Evolutionary conservation across 257 asterid species (phyloP).

Genomic region (Ajuga chamaepitys): DNA sequence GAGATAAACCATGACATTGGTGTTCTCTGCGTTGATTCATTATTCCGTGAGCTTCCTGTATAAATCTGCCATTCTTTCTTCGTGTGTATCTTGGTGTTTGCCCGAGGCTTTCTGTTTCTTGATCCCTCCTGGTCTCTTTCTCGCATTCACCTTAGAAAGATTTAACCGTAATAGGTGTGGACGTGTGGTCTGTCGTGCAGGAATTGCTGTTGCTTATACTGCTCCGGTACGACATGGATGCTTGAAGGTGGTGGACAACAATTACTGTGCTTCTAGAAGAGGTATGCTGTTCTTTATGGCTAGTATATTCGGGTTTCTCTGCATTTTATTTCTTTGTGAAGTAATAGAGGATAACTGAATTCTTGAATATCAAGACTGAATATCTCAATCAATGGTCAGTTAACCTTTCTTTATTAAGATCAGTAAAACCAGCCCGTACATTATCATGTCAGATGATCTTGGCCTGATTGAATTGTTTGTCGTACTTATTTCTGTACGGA

Average conservation of each 20-base stretch:
- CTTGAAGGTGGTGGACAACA: constrained; percentile 91
- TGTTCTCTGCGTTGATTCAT: background rate
- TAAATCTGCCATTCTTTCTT: background rate
- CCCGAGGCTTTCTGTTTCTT: background rate
- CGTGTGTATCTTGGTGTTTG: background rate
- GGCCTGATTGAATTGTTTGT: background rate
- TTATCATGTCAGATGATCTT: background rate
- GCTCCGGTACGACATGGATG: constrained; percentile 83
- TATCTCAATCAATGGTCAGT: background rate
- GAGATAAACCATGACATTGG: background rate
- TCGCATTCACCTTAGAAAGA: too few relatives aligned
- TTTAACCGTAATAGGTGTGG: background rate
- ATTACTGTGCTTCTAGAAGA: constrained; percentile 85
- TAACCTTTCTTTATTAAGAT: background rate
- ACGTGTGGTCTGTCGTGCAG: constrained; percentile 33
- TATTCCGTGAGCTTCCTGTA: constrained; percentile 2
- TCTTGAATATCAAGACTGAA: background rate
- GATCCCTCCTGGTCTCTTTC: background rate
- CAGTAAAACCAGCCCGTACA: background rate
- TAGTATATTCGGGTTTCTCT: constrained; percentile 1
- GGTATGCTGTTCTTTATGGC: constrained; percentile 36
- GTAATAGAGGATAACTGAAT: background rate
- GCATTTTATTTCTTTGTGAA: background rate
- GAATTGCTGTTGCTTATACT: constrained; percentile 60
- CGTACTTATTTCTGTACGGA: background rate